phyloP scores from a whole-genome alignment of 495 filamentous ascomycete genomes.

The Hypoxylon trugodes region DNA sequence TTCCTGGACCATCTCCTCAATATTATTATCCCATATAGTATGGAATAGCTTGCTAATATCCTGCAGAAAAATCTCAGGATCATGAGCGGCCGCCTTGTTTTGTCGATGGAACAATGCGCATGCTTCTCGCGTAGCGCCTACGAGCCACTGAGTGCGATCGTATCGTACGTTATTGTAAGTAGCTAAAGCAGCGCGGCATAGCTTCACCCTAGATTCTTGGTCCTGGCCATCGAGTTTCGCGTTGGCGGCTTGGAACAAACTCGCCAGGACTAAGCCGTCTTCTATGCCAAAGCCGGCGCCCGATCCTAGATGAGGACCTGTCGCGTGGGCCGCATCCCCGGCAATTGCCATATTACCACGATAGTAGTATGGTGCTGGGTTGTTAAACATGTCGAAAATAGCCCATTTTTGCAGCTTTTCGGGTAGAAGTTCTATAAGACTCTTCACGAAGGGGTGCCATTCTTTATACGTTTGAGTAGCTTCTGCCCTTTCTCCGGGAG shows the following conservation, averaged over 20 bases:
- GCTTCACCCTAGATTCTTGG: constrained; percentile 6
- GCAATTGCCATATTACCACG: constrained; percentile 55
- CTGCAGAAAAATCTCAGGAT: constrained; percentile 44
- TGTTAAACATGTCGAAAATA: constrained; percentile 60
- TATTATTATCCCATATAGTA: constrained; percentile 52
- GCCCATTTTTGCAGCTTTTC: constrained; percentile 62
- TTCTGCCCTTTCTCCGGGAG: constrained; percentile 43
- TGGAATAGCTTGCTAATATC: constrained; percentile 45
- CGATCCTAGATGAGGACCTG: constrained; percentile 60
- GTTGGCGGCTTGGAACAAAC: constrained; percentile 45
- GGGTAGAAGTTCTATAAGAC: constrained; percentile 53
- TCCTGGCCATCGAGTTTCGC: constrained; percentile 9
- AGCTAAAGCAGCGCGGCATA: constrained; percentile 46
- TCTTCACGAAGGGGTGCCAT: constrained; percentile 51
- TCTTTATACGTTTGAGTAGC: constrained; percentile 42
- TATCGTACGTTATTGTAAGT: constrained; percentile 50
- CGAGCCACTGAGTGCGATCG: constrained; percentile 49
- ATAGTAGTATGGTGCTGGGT: constrained; percentile 52
- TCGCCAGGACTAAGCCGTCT: constrained; percentile 58
- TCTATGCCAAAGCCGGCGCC: constrained; percentile 66
- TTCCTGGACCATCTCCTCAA: constrained; percentile 45
- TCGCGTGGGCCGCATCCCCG: constrained; percentile 56
- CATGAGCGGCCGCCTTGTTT: constrained; percentile 35
- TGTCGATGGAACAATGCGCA: constrained; percentile 54
- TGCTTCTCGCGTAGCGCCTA: constrained; percentile 46